These are phyloP conservation scores for Apiospora malaysiana DNA, from an alignment of 2,329 filamentous ascomycete species.

Conservation along the genomic window DNA sequence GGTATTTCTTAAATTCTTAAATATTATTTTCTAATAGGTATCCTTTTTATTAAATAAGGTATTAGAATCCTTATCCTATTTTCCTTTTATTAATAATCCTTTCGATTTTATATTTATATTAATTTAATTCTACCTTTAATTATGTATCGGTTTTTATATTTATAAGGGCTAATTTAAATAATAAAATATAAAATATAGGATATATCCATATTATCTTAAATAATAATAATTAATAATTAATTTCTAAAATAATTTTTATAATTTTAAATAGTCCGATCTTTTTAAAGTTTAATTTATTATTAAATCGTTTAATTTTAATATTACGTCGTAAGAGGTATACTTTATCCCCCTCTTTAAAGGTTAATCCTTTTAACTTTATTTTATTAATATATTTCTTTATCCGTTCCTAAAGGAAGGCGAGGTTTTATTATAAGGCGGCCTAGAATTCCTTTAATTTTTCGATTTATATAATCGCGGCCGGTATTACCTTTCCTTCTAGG, in stretches of 20 bases:
- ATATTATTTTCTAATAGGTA: neutral
- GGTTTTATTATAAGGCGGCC: neutral
- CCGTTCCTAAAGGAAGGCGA: neutral
- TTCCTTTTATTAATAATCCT: slow-evolving; percentile 1
- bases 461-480: neutral
- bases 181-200: slow-evolving; percentile 17
- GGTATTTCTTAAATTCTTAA: neutral
- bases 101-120: slow-evolving; percentile 1
- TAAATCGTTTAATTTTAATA: slow-evolving; percentile 23
- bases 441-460: neutral
- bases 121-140: neutral
- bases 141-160: no score
- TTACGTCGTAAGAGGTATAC: slow-evolving; percentile 17
- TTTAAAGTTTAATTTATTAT: slow-evolving; percentile 23
- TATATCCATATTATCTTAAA: slow-evolving; percentile 16
- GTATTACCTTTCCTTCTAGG: neutral
- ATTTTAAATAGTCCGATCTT: slow-evolving; percentile 17
- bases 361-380: neutral
- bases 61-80: neutral
- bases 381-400: slow-evolving; percentile 13
- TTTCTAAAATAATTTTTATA: slow-evolving; percentile 9
- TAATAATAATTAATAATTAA: slow-evolving; percentile 20
- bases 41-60: slow-evolving; percentile 3
- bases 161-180: neutral
- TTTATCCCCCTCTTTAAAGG: neutral